phyloP scores from a whole-genome alignment of 177 flowering plant species.

The Tripterygium wilfordii region DNA sequence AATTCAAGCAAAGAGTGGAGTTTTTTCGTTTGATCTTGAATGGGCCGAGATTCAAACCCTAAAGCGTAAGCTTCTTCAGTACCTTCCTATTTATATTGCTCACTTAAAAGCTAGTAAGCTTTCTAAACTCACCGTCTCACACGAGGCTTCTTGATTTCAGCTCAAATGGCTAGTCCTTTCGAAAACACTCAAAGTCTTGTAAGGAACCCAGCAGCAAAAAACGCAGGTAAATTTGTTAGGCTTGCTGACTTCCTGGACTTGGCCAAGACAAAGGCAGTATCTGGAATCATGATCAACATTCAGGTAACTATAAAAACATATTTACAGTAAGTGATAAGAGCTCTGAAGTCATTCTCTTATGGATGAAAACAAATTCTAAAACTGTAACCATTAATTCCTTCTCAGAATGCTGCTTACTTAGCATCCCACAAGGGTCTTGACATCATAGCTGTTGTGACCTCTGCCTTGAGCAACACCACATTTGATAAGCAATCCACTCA shows the following conservation, averaged over 20 bases:
- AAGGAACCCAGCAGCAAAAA: constrained; percentile 70
- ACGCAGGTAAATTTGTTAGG: constrained; percentile 60
- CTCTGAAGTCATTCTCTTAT: no score
- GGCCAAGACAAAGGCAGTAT: constrained; percentile 62
- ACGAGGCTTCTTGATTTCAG: constrained; percentile 49
- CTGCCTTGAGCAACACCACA: constrained; percentile 59
- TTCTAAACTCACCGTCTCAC: no score
- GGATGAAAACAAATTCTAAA: no score
- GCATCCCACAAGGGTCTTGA: constrained; percentile 73
- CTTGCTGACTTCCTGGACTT: constrained; percentile 69
- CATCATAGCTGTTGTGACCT: constrained; percentile 40
- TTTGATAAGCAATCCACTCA: constrained; percentile 63
- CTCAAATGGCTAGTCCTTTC: constrained; percentile 45
- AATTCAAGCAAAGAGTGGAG: constrained; percentile 56
- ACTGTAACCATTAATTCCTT: background rate
- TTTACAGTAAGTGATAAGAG: no score
- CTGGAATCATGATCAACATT: constrained; percentile 74
- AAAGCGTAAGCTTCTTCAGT: constrained; percentile 60
- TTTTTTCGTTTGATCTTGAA: constrained; percentile 83
- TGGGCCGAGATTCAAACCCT: constrained; percentile 77
- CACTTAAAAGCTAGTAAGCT: no score
- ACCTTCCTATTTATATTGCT: no score
- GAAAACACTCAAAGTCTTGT: constrained; percentile 20
- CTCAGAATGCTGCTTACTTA: constrained; percentile 83
- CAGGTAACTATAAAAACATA: no score